A percentile compares a stretch with the other conserved stretches of the same genome.
Evolutionary conservation across 345 rosid species (phyloP).

Genomic region (Eucalyptus fibrosa): DNA sequence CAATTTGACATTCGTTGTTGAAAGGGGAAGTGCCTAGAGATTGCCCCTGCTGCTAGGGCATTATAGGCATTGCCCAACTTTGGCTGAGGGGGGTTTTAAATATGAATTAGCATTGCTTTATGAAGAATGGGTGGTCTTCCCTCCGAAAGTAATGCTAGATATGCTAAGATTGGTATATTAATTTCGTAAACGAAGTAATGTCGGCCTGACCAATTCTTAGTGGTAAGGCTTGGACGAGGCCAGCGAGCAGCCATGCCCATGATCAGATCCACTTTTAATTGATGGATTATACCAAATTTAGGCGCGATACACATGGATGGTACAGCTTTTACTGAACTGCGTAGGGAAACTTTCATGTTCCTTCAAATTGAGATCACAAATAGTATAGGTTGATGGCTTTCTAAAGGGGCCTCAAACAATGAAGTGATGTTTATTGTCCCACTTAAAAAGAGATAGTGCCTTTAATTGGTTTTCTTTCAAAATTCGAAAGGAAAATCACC

Average conservation of each 20-base stretch:
- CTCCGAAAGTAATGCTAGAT: background rate
- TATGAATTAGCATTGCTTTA: background rate
- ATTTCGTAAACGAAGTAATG: background rate
- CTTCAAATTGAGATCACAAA: background rate
- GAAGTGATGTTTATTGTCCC: background rate
- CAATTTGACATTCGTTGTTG: background rate
- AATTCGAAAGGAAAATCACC: background rate
- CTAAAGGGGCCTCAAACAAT: background rate
- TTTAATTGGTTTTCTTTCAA: background rate
- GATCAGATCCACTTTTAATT: background rate
- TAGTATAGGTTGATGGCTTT: background rate
- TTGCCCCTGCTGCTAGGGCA: background rate
- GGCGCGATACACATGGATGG: background rate
- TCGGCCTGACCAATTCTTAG: background rate
- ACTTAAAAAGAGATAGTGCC: background rate
- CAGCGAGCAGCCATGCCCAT: background rate
- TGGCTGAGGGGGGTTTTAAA: background rate
- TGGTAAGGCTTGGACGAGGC: background rate
- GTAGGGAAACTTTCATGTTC: background rate
- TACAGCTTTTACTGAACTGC: background rate
- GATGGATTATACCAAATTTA: background rate
- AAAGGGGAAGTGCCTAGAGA: background rate
- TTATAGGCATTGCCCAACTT: background rate
- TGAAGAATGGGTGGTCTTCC: background rate
- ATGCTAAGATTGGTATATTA: background rate